Base-by-base conservation (phyloP, 495 filamentous ascomycete species). In the Penicillium diatomitis region DNA sequence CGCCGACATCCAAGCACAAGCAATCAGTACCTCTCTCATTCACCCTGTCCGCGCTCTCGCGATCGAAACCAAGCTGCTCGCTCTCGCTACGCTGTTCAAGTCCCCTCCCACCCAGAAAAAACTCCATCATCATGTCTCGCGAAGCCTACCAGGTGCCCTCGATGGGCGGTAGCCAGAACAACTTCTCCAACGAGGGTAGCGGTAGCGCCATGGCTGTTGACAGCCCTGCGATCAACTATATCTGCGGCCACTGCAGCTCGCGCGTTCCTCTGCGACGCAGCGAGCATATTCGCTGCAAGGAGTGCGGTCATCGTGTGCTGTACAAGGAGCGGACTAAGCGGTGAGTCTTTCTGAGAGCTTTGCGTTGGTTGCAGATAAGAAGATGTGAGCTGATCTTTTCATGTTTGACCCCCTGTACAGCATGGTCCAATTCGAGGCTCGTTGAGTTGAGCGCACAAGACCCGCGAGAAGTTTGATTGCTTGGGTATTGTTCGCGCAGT, bases 391-490 rank as follows among this genome's bases (percentile, higher is more conserved):
- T 20, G 20, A 20, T 20, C 20, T 20, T 20, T 12, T 33, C 12
- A 29, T 43, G 0, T 49, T 49, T 50, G 49, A 36, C 44, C 31
- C 11, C 39, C 33, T 49, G 20, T 7, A 76, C 77, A 81, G 82
- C 51, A 97, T 98, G 90, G 90, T 98, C 33, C 92, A 98, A 68
- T 98, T 98, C 60, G 90, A 98, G 71, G 94, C 94, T 43, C 82
- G 91, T 58, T 96, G 56, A 69, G 55, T 32, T 20, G 20, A 20
- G 20, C 20, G 20, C 20, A 20, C 20, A 20, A 20, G 20, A 20
- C 2, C 2, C 20, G 20, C 20, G 20, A 20, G 20, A 20, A 20
- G 20, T 20, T 2, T 20, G 20, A 2, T 1, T 20, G 20, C 20
- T 20, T 20, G 20, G 20, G 2, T 2, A 1, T 20, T 20, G 20